phyloP scores from a whole-genome alignment of 257 asterid genomes.

The Nicotiana undulata region DNA sequence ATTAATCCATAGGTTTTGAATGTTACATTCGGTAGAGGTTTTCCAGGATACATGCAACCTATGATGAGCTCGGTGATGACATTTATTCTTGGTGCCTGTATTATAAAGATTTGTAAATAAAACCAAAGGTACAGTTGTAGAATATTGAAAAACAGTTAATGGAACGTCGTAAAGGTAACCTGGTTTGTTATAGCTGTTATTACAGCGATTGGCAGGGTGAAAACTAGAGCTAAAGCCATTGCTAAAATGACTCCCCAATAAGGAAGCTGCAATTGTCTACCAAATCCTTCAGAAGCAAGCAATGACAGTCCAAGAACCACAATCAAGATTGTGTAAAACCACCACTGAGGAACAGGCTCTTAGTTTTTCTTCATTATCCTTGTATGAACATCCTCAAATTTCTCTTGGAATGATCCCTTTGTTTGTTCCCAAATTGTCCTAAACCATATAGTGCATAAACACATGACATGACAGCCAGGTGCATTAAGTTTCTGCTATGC shows the following conservation, averaged over 20 bases:
- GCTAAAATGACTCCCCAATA: slow-evolving; percentile 62
- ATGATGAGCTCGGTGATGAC: slow-evolving; percentile 61
- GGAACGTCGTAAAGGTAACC: slow-evolving; percentile 13
- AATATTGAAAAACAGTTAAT: too few species aligned
- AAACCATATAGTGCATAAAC: neutral
- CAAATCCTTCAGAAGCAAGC: slow-evolving; percentile 1
- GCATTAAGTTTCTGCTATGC: too few species aligned
- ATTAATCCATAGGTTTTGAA: slow-evolving; percentile 59
- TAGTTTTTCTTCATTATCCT: slow-evolving; percentile 22
- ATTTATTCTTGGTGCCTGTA: slow-evolving; percentile 45
- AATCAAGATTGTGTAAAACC: slow-evolving; percentile 42
- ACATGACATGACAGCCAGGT: too few species aligned
- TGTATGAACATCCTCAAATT: slow-evolving; percentile 52
- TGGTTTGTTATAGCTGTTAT: slow-evolving; percentile 64
- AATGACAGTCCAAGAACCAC: slow-evolving; percentile 32
- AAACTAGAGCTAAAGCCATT: slow-evolving; percentile 35
- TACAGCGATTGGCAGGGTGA: slow-evolving; percentile 59
- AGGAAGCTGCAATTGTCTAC: slow-evolving; percentile 56
- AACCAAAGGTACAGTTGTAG: too few species aligned
- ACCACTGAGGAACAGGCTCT: slow-evolving; percentile 21
- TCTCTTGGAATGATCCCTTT: slow-evolving; percentile 44
- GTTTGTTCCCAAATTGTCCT: slow-evolving; percentile 59
- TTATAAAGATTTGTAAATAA: too few species aligned
- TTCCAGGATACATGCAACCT: slow-evolving; percentile 62
- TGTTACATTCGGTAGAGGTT: slow-evolving; percentile 49